phyloP scores from a whole-genome alignment of 345 rosid species.

The Hibiscus mutabilis region DNA sequence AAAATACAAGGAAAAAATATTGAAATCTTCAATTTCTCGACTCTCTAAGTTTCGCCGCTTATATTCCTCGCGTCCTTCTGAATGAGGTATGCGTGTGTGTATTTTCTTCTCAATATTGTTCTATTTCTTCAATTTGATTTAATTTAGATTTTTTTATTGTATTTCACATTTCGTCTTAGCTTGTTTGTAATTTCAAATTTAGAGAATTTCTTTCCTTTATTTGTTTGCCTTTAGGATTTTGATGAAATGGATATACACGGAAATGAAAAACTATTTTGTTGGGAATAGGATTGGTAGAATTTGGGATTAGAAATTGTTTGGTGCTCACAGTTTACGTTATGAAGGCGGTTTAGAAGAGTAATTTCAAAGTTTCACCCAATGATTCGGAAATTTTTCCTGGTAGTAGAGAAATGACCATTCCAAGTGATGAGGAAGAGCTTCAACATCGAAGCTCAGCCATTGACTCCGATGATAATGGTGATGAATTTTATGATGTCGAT shows the following conservation, averaged over 20 bases:
- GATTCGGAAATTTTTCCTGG: conserved; percentile 80
- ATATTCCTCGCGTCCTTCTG: not conserved
- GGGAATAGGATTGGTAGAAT: conserved; percentile 9
- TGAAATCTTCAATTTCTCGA: conserved; percentile 15
- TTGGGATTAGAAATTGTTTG: conserved; percentile 8
- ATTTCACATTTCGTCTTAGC: not conserved
- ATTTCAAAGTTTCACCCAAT: conserved; percentile 63
- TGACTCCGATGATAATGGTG: conserved; percentile 60
- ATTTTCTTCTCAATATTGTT: not conserved
- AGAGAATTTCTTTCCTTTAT: conserved; percentile 12
- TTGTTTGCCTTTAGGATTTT: conserved; percentile 33
- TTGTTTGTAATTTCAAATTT: conserved; percentile 13
- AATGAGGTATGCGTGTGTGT: not conserved
- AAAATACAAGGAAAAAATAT: not conserved
- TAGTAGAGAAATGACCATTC: conserved; percentile 58
- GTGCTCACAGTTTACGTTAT: conserved; percentile 15
- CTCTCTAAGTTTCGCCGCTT: conserved; percentile 4
- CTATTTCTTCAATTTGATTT: not conserved
- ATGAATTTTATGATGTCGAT: conserved; percentile 83
- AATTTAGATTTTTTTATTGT: not conserved
- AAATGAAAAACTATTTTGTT: not conserved
- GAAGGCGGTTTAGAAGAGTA: conserved; percentile 99
- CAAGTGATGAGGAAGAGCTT: conserved; percentile 69
- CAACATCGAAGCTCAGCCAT: conserved; percentile 42
- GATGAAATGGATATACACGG: conserved; percentile 1